Evolutionary conservation across 768 basidiomycete genomes (phyloP), one percentile per base, ranked within the genome.

Genomic region (Kwoniella sp.): DNA sequence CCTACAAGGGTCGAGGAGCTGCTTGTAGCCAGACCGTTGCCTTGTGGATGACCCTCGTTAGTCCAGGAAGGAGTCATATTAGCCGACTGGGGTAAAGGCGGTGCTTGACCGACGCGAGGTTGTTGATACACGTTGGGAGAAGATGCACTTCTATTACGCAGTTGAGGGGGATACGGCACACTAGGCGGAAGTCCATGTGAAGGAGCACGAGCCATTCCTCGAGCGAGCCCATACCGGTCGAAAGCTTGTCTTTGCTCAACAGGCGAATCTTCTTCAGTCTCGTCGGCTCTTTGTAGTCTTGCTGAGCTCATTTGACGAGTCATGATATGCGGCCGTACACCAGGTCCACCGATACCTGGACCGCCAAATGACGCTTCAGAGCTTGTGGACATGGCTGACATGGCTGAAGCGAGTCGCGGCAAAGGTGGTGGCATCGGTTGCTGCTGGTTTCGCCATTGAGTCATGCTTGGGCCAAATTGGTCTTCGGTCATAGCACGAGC

Each of bases 401-500:
- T 74, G 13, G 66, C 66, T 12, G 78, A 77, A 19, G 67, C 63
- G 26, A 77, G 63, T n/a, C 79, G 68, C 22, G 79, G 79, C 33
- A 78, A 44, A 19, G 73, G 71, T 10, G 75, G 75, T 17, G 66
- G 68, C 66, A 73, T 61, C 74, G 58, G 83, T 50, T 84, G 85
- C 60, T 84, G 82, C 60, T 84, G 82, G 22, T 76, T 80, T 65
- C 87, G 82, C 89, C 88, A 88, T 67, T 86, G 87, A 9, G 83
- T 81, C 81, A 89, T 86, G 21, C 85, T 81, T 15, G 84, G 82
- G 1, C 88, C 87, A 64, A 84, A 86, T 54, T 83, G 81, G 71
- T 88, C 88, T 69, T 91, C 89, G 15, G 88, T 88, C 66, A 87
- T 84, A 25, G 87, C 87, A 47, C 90, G 83, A 15, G 87, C 85